Evolutionary conservation across 2,329 filamentous ascomycete genomes (phyloP).

Genomic region (Aspergillus awamori): DNA sequence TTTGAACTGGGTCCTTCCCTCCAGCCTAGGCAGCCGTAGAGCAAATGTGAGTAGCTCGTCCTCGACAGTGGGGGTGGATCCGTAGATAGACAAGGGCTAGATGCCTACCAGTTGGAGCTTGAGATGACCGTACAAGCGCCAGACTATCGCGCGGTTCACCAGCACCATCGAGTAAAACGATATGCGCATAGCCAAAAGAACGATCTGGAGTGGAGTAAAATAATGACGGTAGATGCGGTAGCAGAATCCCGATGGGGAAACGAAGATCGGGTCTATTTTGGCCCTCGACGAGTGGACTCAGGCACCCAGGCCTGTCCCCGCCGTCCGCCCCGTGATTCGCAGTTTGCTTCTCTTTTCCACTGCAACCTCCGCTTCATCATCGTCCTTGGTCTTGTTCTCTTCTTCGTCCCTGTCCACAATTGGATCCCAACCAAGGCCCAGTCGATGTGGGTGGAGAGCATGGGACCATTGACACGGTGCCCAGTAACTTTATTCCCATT

Average conservation of each 20-base stretch:
- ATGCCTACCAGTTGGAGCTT: neutral
- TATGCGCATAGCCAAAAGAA: neutral
- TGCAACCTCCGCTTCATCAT: neutral
- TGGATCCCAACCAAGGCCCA: neutral
- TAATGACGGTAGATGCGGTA: neutral
- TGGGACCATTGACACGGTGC: constrained; percentile 2
- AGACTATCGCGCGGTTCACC: neutral
- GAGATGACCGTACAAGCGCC: neutral
- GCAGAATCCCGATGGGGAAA: neutral
- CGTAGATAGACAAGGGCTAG: neutral
- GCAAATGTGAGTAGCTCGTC: neutral
- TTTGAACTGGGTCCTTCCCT: neutral
- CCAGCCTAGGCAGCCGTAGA: neutral
- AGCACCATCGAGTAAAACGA: neutral
- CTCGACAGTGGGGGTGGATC: neutral
- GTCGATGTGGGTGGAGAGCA: neutral
- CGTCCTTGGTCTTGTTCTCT: neutral
- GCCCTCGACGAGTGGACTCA: neutral
- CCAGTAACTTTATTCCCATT: constrained; percentile 8
- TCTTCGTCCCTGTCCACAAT: neutral
- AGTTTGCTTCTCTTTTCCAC: neutral
- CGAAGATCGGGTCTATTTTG: neutral
- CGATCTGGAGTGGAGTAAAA: neutral
- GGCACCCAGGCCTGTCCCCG: constrained; percentile 8
- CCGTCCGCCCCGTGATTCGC: neutral